phyloP scores from a whole-genome alignment of 306 rosid species.

The Vigna angularis region DNA sequence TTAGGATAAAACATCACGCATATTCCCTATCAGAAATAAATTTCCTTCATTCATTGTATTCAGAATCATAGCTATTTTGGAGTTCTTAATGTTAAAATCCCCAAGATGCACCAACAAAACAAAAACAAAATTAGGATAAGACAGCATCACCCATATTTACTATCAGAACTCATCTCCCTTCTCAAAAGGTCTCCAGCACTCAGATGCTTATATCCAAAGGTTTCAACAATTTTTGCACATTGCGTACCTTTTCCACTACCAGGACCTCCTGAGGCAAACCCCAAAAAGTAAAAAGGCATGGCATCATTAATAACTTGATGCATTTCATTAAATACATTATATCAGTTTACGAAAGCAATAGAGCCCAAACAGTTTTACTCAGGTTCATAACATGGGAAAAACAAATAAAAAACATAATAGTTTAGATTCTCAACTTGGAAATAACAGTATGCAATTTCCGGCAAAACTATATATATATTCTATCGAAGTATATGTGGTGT shows the following conservation, averaged over 20 bases:
- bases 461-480: background rate
- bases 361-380: background rate
- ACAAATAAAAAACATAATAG: no score
- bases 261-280: conserved; percentile 77
- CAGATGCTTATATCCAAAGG: conserved; percentile 84
- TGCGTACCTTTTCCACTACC: conserved; percentile 98
- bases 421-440: background rate
- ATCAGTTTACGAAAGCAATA: background rate
- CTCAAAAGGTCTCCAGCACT: conserved; percentile 98
- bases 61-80: conserved; percentile 77
- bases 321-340: background rate
- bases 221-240: conserved; percentile 81
- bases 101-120: conserved; percentile 18
- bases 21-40: conserved; percentile 67
- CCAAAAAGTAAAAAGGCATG: background rate
- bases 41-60: conserved; percentile 77
- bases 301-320: conserved; percentile 12
- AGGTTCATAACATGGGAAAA: background rate
- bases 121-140: conserved; percentile 37
- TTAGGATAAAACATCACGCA: conserved; percentile 61
- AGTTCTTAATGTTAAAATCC: conserved; percentile 40
- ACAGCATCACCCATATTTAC: conserved; percentile 72
- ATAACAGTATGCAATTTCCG: background rate
- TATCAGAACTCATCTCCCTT: conserved; percentile 73
- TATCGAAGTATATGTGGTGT: background rate